Base-by-base conservation (phyloP, 371 early-diverging fungal species). In the Syncephalastrum racemosum region DNA sequence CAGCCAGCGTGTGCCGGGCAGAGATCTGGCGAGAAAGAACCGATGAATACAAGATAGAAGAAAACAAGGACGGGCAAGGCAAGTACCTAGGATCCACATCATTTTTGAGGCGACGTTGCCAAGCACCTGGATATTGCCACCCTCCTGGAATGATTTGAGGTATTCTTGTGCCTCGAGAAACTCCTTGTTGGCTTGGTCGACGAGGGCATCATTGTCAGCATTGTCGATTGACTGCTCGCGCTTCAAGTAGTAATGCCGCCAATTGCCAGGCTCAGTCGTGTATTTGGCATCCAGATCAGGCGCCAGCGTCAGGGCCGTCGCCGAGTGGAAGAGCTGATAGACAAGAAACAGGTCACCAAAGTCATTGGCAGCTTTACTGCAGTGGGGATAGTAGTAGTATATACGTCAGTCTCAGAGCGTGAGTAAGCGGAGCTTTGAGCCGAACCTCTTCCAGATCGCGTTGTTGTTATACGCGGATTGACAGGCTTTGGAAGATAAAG, bases 1-100 rank as follows among this genome's bases (percentile, higher is more conserved):
- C 80, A 81, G 41, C 81, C 84, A 41, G 80, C 81, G 64, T 82
- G 71, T 4, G 60, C 68, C 27, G 84, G 84, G 36, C 79, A 77
- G 31, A 75, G 59, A 39, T 82, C 84, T 80, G 53, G 19, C 16
- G 2, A 13, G 15, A 13, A 15, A 31, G 52, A 24, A 19, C 42
- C 4, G 3, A 22, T 18, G 50, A 25, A 45, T 23, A 44, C 24
- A 19, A 46, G 8, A 45, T 23, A 44, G 39, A 19, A 46, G 8
- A 16, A 19, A 14, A 40, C 10, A 31, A 7, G 8, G 4, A 31
- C 7, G 12, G 12, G 25, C 25, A 5, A 31, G 0, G 12, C 10
- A 1, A 31, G 43, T 75, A 82, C 83, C 83, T 19, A 82, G 53
- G 24, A 83, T 71, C 64, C 74, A 67, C 40, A 83, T 59, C 79